Base-by-base conservation (phyloP, 331 rosid genomes). In the Ulmus americana region DNA sequence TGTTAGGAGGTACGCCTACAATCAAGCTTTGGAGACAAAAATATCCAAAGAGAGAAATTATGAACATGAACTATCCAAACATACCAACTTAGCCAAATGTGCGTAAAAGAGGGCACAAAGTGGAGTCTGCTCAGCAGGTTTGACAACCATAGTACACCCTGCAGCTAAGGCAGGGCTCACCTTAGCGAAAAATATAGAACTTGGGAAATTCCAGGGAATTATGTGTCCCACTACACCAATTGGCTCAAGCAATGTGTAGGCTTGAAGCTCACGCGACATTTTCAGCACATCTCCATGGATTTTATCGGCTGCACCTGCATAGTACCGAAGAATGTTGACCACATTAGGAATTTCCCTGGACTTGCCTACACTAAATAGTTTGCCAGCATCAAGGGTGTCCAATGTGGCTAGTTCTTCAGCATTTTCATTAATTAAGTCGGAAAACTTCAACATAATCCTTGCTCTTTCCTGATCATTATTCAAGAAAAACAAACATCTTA, bases 71-170 rank as follows among this genome's bases (percentile, higher is more conserved):
- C 1, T 20, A 20, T 20, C 22, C 43, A 44, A 70, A 14, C 70
- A 46, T 77, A 88, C 98, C 87, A 61, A 38, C 54, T 92, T 88
- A 44, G 95, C 86, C 0, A 92, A 84, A 70, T 89, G 89, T 61
- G 95, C 96, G 74, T 79, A 83, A 22, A 72, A 89, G 59, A 92
- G 85, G 42, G 98, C 94, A 0, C 96, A 88, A 11, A 92, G 95
- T 16, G 98, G 95, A 3, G 96, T 88, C 54, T 92, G 96, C 81
- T 92, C 98, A 20, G 97, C 96, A 0, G 98, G 96, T 62, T 92
- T 92, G 63, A 92, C 67, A 49, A 88, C 56, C 89, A 88, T 83
- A 13, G 98, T 88, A 79, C 98, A 88, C 18, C 98, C 98, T 2
- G 89, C 94, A 6, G 98, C 98, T 55, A 92, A 77, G 60, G 97